Conservation (phyloP, 2,329 filamentous ascomycete species). For the Calonectria multiphialidica region DNA sequence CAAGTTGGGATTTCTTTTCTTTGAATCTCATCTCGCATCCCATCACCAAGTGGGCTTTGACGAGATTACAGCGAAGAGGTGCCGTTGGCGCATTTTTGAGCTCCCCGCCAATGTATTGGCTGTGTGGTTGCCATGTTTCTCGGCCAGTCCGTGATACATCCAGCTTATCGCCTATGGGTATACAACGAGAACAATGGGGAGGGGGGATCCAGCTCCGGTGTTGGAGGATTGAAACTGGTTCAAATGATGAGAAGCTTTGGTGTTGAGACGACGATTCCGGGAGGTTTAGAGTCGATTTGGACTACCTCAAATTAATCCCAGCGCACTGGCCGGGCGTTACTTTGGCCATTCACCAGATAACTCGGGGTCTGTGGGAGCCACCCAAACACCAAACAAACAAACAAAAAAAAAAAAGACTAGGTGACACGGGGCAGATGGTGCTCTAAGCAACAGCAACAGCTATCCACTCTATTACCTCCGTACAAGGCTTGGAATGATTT, state of each 20-base stretch:
- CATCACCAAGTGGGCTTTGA: slow-evolving; percentile 40
- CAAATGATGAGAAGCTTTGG: not conserved
- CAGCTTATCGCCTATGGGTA: not conserved
- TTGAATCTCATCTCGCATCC: slow-evolving; percentile 42
- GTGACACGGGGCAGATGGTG: slow-evolving; percentile 17
- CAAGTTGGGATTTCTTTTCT: slow-evolving; percentile 28
- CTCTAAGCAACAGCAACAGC: not conserved
- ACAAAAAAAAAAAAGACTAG: not conserved
- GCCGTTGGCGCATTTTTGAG: slow-evolving; percentile 39
- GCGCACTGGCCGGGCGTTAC: slow-evolving; percentile 22
- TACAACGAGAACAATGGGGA: not conserved
- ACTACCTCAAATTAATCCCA: not conserved
- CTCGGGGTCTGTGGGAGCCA: not conserved
- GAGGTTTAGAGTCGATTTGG: not conserved
- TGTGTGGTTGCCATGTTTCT: slow-evolving; percentile 9
- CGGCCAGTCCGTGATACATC: slow-evolving; percentile 2
- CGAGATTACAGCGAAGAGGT: slow-evolving; percentile 44
- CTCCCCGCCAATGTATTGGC: slow-evolving; percentile 19
- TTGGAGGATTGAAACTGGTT: not conserved
- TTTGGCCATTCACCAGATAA: slow-evolving; percentile 12
- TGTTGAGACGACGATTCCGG: not conserved
- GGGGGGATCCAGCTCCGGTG: not conserved
- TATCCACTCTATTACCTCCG: not conserved
- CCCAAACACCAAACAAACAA: too few relatives aligned
- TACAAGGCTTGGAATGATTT: slow-evolving; percentile 5